Evolutionary conservation across 2,329 filamentous ascomycete species (phyloP).

Genomic region (Dothistroma septosporum): DNA sequence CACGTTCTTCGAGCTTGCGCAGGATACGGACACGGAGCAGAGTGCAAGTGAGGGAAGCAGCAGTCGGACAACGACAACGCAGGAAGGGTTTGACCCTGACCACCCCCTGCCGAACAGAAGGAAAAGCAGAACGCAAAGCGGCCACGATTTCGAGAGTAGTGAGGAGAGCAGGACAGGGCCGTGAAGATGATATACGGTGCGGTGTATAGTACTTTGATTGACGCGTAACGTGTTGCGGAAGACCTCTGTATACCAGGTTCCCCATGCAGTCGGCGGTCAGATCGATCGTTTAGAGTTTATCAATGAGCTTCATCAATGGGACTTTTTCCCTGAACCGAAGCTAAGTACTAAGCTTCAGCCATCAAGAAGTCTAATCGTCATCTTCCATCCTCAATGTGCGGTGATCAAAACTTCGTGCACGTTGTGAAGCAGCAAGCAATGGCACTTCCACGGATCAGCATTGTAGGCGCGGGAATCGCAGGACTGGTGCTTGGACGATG

Average conservation of each 20-base stretch:
- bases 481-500: constrained; percentile 41
- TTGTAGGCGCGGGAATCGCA: constrained; percentile 46
- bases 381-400: constrained; percentile 26
- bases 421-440: background rate
- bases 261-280: background rate
- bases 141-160: background rate
- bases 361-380: constrained; percentile 1
- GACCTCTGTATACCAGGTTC: background rate
- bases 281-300: background rate
- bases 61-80: background rate
- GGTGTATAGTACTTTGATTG: background rate
- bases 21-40: constrained; percentile 1
- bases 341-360: background rate
- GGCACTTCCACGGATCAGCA: constrained; percentile 27
- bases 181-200: background rate
- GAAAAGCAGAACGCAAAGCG: background rate
- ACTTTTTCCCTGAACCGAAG: background rate
- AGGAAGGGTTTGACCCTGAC: background rate
- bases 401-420: background rate
- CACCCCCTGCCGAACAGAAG: background rate
- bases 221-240: background rate
- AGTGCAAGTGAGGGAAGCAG: background rate
- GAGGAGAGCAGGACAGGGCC: background rate
- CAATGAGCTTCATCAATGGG: too few species aligned
- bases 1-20: constrained; percentile 11